Conservation (phyloP, 768 basidiomycete species). For the Kwoniella sp. region DNA sequence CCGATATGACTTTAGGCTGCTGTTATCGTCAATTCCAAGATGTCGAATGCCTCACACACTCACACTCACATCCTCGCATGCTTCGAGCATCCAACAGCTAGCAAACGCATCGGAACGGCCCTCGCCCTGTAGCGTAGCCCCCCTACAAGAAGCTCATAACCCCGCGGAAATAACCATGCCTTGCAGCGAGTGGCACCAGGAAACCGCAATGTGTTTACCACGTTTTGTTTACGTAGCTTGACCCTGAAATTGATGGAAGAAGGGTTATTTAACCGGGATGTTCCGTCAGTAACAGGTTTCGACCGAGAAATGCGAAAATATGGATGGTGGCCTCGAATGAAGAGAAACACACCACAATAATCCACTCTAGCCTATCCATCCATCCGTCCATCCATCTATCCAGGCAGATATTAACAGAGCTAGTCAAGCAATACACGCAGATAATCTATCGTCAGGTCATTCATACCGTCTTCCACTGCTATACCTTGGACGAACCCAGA, state of each 20-base stretch:
- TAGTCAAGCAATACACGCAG: too few species aligned
- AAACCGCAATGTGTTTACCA: neutral
- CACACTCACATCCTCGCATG: too few species aligned
- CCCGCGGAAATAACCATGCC: neutral
- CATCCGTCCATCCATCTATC: too few species aligned
- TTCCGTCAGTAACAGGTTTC: neutral
- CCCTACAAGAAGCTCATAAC: neutral
- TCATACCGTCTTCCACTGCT: too few species aligned
- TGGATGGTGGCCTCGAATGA: neutral
- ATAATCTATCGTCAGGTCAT: too few species aligned
- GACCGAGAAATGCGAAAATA: slow-evolving; percentile 1
- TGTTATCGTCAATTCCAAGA: neutral
- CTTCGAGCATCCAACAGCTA: neutral
- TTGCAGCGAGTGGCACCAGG: neutral
- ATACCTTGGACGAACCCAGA: too few species aligned
- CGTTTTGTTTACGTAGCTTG: slow-evolving; percentile 1
- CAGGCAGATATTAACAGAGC: too few species aligned
- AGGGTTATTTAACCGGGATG: neutral
- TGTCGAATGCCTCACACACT: neutral
- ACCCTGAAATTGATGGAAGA: slow-evolving; percentile 1
- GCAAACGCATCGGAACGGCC: slow-evolving; percentile 13
- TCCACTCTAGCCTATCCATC: too few species aligned
- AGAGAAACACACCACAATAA: neutral
- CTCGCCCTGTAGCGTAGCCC: neutral
- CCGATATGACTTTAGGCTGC: neutral